Percentiles rank a stretch among this genome's conserved stretches.
These are phyloP conservation scores for Cynara cardunculus DNA, from an alignment of 129 eudicot species.

Conservation along the genomic window DNA sequence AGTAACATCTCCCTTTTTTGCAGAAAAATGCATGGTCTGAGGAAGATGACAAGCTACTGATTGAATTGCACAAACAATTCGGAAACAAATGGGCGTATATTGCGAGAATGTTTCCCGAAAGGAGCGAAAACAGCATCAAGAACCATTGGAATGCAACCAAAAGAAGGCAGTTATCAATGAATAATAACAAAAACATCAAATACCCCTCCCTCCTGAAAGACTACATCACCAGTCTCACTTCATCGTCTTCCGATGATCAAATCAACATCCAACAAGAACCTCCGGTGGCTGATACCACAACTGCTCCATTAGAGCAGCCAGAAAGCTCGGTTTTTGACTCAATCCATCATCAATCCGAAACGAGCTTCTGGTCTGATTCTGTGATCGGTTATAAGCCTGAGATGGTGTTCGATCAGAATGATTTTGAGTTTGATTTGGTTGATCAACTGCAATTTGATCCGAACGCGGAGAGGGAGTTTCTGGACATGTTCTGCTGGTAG, in stretches of 20 bases:
- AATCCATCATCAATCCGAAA: background rate
- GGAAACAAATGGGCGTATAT: constrained; percentile 59
- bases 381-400: constrained; percentile 12
- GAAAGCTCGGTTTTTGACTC: constrained; percentile 5
- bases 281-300: background rate
- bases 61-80: constrained; percentile 32
- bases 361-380: constrained; percentile 1
- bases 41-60: constrained; percentile 43
- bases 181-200: background rate
- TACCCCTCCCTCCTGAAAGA: constrained; percentile 6
- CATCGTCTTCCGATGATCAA: constrained; percentile 18
- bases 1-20: background rate
- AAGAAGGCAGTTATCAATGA: constrained; percentile 6
- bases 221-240: constrained; percentile 17
- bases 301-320: background rate
- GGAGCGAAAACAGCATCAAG: constrained; percentile 45
- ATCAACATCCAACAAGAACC: background rate
- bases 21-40: constrained; percentile 46
- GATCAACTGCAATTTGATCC: constrained; percentile 14
- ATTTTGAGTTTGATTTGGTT: background rate
- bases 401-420: constrained; percentile 1
- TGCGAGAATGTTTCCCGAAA: constrained; percentile 34
- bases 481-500: background rate
- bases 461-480: background rate
- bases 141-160: constrained; percentile 41